phyloP scores from a whole-genome alignment of 805 yeast species.

The Ogataea nakhonphanomensis region DNA sequence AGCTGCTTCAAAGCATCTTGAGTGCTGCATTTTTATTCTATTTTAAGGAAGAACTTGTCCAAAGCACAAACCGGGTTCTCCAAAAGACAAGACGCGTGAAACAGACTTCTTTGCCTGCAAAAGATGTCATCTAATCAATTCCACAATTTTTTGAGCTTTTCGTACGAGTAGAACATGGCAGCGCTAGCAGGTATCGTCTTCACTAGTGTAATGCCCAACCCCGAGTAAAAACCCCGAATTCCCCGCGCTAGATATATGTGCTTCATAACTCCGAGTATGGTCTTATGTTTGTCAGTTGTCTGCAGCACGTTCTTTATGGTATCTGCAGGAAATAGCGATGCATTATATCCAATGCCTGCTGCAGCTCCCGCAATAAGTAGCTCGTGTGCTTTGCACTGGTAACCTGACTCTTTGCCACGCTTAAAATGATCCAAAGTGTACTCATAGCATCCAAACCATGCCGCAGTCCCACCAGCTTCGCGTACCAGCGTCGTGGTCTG shows the following conservation, averaged over 20 bases:
- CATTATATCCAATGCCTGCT: constrained; percentile 82
- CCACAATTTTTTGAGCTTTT: constrained; percentile 42
- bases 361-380: constrained; percentile 74
- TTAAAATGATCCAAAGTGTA: constrained; percentile 40
- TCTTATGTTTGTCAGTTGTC: constrained; percentile 36
- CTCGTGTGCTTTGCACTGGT: constrained; percentile 43
- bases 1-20: constrained; percentile 76
- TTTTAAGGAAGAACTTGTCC: constrained; percentile 81
- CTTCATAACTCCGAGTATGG: constrained; percentile 36
- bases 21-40: constrained; percentile 89
- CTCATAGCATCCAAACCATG: constrained; percentile 93
- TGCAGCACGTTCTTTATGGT: constrained; percentile 87
- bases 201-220: constrained; percentile 74
- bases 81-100: constrained; percentile 25
- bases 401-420: constrained; percentile 21
- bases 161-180: constrained; percentile 76
- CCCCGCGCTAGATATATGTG: constrained; percentile 54
- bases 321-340: constrained; percentile 83
- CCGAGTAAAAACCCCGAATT: constrained; percentile 70
- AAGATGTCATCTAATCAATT: constrained; percentile 1
- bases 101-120: constrained; percentile 16
- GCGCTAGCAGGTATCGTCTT: constrained; percentile 93
- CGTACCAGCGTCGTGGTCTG: constrained; percentile 76
- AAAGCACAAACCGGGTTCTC: constrained; percentile 53
- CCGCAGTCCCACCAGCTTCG: constrained; percentile 86